Evolutionary conservation across 1,139 yeast species (phyloP), one percentile per base, ranked within the genome.

Genomic region (Sugiyamaella neomexicana): DNA sequence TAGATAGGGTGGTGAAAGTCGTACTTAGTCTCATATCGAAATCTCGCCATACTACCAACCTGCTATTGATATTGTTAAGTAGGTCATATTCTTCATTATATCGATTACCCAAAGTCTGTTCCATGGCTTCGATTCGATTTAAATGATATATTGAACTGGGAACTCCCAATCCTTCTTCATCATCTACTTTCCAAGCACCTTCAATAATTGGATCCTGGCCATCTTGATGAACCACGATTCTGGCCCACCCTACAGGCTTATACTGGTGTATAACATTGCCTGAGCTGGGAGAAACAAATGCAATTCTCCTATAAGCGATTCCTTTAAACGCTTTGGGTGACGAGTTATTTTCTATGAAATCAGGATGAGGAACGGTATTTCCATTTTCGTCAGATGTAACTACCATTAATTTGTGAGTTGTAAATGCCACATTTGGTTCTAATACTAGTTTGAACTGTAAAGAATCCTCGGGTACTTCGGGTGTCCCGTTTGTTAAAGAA

Each of bases 151-250:
- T 59, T 2, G 71, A 59, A 2, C 66, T 55, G 1, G 69, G 70
- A n/a, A 65, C 65, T 1, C 72, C 72, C 25, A 69, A 62, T 0
- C 66, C 65, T 29, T 51, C 61, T 52, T 62, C 65, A 46, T 69
- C 73, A 53, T 67, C 70, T 3, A 69, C 73, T 50, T 63, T 64
- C 70, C 71, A 69, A 0, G 70, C 59, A 0, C 72, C 73, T 32
- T 64, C 63, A 10, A 67, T 52, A 9, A 50, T 41, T 9, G 63
- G 62, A 6, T 48, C 39, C 1, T 42, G 32, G 2, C 60, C 60
- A 25, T 58, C 59, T 25, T 56, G 37, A 34, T 58, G 59, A 16
- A 67, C 61, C 6, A 66, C 60, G 10, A 68, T 54, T 25, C 73
- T 62, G 8, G 73, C 72, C 72, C 72, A 68, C 2, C 73, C 73